These are phyloP conservation scores for Penicillium turbatum DNA, from an alignment of 495 filamentous ascomycete genomes.

Conservation along the genomic window DNA sequence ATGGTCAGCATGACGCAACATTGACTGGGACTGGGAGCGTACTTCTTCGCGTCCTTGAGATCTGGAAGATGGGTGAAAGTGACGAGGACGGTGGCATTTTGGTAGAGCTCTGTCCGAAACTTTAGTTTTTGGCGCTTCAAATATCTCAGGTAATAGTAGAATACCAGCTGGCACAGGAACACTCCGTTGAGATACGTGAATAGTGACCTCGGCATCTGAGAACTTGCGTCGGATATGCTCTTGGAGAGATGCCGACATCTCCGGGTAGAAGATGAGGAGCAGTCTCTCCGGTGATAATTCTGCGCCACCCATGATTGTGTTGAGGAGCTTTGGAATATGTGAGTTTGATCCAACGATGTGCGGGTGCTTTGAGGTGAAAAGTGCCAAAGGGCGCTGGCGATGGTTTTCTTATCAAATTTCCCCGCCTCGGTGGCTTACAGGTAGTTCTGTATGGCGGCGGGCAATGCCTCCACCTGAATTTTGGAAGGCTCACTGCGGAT, in stretches of 20 bases:
- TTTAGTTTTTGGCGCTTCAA: neutral
- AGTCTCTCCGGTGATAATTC: slow-evolving; percentile 27
- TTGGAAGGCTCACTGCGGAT: too few species aligned
- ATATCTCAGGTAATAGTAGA: neutral
- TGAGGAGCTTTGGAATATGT: neutral
- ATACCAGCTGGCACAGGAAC: slow-evolving; percentile 16
- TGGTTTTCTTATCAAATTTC: neutral
- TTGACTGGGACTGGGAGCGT: neutral
- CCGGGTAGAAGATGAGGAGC: slow-evolving; percentile 41
- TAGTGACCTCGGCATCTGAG: slow-evolving; percentile 48
- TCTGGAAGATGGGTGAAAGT: slow-evolving; percentile 54
- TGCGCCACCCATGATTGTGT: slow-evolving; percentile 36
- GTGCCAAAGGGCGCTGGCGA: neutral
- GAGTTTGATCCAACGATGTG: neutral
- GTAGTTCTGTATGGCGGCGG: neutral
- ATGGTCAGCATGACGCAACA: neutral
- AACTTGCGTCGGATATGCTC: slow-evolving; percentile 44
- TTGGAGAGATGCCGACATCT: slow-evolving; percentile 34
- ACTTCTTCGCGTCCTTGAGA: slow-evolving; percentile 21
- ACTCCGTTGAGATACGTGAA: slow-evolving; percentile 16
- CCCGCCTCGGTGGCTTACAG: slow-evolving; percentile 1
- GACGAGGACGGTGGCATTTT: slow-evolving; percentile 59
- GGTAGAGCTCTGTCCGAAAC: slow-evolving; percentile 42
- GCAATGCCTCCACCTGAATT: neutral
- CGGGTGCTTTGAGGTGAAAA: neutral